Base-by-base conservation (phyloP, 768 basidiomycete species). In the Psilocybe azurescens region DNA sequence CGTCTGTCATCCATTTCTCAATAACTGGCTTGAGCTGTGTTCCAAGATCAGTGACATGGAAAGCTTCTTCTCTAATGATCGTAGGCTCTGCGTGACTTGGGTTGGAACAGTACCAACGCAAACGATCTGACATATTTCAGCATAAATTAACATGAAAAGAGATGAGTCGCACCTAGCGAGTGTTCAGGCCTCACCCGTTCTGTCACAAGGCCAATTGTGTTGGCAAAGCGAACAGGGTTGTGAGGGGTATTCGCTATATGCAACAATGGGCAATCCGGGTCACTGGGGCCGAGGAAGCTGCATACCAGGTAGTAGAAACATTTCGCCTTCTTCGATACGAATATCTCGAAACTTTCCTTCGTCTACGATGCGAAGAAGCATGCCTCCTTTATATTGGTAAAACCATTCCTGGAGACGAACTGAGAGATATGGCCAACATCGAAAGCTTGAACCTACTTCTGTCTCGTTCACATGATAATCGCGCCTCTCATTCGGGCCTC, bases 391-490 rank as follows among this genome's bases (percentile, higher is more conserved):
- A 79, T 96, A 83, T 72, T 99, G 97, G 76, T 95, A 98, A 76
- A 98, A 99, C 96, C 95, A 98, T 76, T 99, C 97, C 91, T 94
- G 57, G 11, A 28, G n/a, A 41, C 33, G 39, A 57, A 16, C 18
- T 60, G 11, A 11, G 32, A 16, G 44, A 33, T 14, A 32, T 24
- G 9, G 48, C 28, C 33, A 33, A 53, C 4, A 47, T 46, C 16
- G 53, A 6, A 11, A 29, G 8, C 46, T 11, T n/a, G 5, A 33
- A 64, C 79, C 49, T 52, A 90, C 91, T 83, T 97, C 95, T 1
- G 96, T 98, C 77, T 97, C 89, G 73, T 98, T 99, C 47, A 97
- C 78, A 74, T 99, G 97, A 70, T 95, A 98, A 75, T 97, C 96
- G 56, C 91, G 91, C 41, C 97, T 81, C 72, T 94, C 89, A 72